Evolutionary conservation across 1,284 basidiomycete genomes (phyloP).

Genomic region (Boletellus dicymbophilus): DNA sequence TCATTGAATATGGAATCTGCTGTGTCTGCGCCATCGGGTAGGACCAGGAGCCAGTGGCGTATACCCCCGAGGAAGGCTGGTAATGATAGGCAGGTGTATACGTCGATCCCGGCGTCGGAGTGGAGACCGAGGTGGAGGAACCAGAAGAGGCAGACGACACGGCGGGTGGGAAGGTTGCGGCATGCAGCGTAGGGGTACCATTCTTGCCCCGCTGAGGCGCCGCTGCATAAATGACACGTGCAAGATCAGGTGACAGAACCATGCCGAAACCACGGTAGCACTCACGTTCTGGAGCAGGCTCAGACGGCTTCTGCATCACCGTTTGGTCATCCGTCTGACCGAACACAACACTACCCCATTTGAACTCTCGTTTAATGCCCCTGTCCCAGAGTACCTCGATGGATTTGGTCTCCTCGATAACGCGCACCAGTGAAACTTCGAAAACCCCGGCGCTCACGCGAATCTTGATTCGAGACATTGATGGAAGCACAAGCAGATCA

Average conservation of each 20-base stretch:
- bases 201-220: conserved; percentile 14
- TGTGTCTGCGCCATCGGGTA: conserved; percentile 28
- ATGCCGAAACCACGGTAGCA: not conserved
- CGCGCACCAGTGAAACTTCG: conserved; percentile 73
- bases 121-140: conserved; percentile 21
- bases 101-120: conserved; percentile 20
- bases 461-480: conserved; percentile 77
- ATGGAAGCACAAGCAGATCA: conserved; percentile 66
- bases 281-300: conserved; percentile 43
- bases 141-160: conserved; percentile 26
- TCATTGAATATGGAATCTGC: conserved; percentile 17
- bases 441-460: conserved; percentile 78
- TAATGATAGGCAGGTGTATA: conserved; percentile 26
- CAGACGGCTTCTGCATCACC: conserved; percentile 65
- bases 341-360: conserved; percentile 77
- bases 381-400: conserved; percentile 84
- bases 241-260: conserved; percentile 2
- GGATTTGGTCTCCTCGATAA: conserved; percentile 65
- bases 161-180: conserved; percentile 38
- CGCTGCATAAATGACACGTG: conserved; percentile 8
- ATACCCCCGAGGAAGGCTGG: conserved; percentile 22
- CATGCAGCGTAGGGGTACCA: conserved; percentile 26
- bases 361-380: conserved; percentile 69
- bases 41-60: conserved; percentile 33
- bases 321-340: conserved; percentile 57